These are phyloP conservation scores for Ramaria rubella DNA, from an alignment of 768 basidiomycete species.

Conservation along the genomic window DNA sequence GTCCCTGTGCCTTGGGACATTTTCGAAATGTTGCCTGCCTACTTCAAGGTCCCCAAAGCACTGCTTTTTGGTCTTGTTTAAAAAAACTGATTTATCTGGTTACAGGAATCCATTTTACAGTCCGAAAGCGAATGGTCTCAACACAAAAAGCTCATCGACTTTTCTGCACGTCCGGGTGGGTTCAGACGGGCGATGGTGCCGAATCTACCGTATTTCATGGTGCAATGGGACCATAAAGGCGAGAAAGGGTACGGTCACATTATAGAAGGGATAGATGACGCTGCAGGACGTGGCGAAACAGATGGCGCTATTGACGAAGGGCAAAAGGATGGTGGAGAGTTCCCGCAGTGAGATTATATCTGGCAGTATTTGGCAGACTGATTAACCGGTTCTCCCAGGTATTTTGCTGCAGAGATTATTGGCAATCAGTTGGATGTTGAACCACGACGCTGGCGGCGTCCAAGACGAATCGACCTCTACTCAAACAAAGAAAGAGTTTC, in stretches of 20 bases:
- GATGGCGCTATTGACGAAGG: constrained; percentile 71
- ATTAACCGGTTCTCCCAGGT: constrained; percentile 39
- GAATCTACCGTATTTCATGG: constrained; percentile 97
- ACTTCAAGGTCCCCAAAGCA: constrained; percentile 67
- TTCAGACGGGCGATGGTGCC: constrained; percentile 94
- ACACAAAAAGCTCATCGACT: constrained; percentile 95
- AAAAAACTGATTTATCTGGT: constrained; percentile 1
- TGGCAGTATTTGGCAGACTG: not conserved
- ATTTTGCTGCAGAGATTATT: constrained; percentile 92
- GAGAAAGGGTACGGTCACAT: constrained; percentile 98
- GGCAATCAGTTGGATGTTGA: constrained; percentile 87
- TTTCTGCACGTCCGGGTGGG: constrained; percentile 81
- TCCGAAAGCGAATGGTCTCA: constrained; percentile 98
- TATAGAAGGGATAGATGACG: constrained; percentile 82
- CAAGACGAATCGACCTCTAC: constrained; percentile 63
- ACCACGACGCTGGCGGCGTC: constrained; percentile 78
- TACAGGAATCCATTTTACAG: constrained; percentile 83
- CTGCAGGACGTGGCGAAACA: constrained; percentile 53
- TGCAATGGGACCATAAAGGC: constrained; percentile 96
- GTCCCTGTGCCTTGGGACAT: constrained; percentile 87
- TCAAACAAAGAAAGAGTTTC: constrained; percentile 65
- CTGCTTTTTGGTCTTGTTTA: not conserved
- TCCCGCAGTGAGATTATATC: constrained; percentile 57
- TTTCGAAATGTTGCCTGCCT: constrained; percentile 83
- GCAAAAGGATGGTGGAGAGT: constrained; percentile 86